Evolutionary conservation across 2,329 filamentous ascomycete genomes (phyloP), one percentile per base, ranked within the genome.

Genomic region (Monilinia laxa): DNA sequence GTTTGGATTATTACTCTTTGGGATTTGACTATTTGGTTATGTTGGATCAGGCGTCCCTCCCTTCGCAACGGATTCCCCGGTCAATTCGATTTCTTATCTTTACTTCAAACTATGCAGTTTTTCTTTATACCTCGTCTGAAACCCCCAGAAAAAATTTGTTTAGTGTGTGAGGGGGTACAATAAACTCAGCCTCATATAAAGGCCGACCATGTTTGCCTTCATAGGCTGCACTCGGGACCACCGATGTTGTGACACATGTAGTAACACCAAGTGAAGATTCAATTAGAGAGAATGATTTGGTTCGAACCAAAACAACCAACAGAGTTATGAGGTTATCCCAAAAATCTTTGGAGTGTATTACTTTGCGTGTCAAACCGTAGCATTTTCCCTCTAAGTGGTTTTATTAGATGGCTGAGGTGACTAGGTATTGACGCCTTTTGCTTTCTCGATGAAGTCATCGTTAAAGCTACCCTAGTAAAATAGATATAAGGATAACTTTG

Each of bases 381-480:
- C 9, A 23, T 51, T 51, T 12, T n/a, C 23, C 4, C 11, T 57
- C n/a, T 3, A 57, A 45, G 16, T 49, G 7, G 31, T 35, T 49
- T 18, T 42, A 25, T 28, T 6, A 49, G 56, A 31, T 20, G 11
- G 20, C 20, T 11, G 20, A 14, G 25, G 28, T 35, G 12, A 47
- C n/a, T 47, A 35, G 31, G 31, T 49, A 31, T 9, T 49, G 57
- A 59, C 31, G 20, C 42, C 42, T 23, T 49, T 49, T 49, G 25
- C 42, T 23, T 12, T 49, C 20, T n/a, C n/a, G 57, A 60, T 60
- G 57, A 49, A 60, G 42, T 60, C 57, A 60, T 60, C 42, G 57
- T 12, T 49, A 49, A 28, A 49, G 25, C 23, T 23, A 49, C 16
- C 18, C 25, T 35, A 16, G 18, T 12, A 23, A 51, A 14, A 51